These are phyloP conservation scores for Leccinum truebloodii DNA, from an alignment of 768 basidiomycete genomes.

Conservation along the genomic window DNA sequence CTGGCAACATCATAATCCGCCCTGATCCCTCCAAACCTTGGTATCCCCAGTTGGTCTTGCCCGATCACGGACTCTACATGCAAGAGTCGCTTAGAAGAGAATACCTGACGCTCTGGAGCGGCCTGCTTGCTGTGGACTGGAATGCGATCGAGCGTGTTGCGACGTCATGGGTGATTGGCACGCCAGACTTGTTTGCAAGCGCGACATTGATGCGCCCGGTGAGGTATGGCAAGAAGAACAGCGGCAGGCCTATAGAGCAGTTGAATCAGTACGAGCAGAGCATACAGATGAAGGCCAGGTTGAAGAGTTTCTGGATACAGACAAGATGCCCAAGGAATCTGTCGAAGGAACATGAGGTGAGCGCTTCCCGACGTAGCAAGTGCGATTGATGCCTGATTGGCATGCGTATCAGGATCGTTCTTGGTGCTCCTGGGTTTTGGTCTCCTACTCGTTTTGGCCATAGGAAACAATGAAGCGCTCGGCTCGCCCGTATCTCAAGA, in stretches of 20 bases:
- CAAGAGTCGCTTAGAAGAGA: conserved; percentile 66
- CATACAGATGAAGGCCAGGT: conserved; percentile 62
- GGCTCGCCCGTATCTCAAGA: conserved; percentile 79
- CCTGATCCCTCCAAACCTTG: conserved; percentile 33
- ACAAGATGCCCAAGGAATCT: conserved; percentile 75
- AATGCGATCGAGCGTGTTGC: conserved; percentile 52
- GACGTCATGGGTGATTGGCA: conserved; percentile 64
- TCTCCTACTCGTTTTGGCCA: too few species aligned
- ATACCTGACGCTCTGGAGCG: conserved; percentile 79
- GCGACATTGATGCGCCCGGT: conserved; percentile 57
- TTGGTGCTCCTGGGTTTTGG: background rate
- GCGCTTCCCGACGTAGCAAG: conserved; percentile 1
- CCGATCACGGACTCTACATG: conserved; percentile 85
- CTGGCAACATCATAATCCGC: conserved; percentile 77
- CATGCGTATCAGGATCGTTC: conserved; percentile 31
- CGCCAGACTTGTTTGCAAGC: conserved; percentile 62
- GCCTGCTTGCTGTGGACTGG: conserved; percentile 60
- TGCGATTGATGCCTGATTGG: background rate
- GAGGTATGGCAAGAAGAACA: conserved; percentile 29
- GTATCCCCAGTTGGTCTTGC: conserved; percentile 69
- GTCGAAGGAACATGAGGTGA: conserved; percentile 75
- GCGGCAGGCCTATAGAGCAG: conserved; percentile 17
- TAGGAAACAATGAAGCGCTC: conserved; percentile 48
- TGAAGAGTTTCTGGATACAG: conserved; percentile 72
- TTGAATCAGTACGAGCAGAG: conserved; percentile 70